Base-by-base conservation (phyloP, 164 flowering plant genomes). In the Vitis cinerea region DNA sequence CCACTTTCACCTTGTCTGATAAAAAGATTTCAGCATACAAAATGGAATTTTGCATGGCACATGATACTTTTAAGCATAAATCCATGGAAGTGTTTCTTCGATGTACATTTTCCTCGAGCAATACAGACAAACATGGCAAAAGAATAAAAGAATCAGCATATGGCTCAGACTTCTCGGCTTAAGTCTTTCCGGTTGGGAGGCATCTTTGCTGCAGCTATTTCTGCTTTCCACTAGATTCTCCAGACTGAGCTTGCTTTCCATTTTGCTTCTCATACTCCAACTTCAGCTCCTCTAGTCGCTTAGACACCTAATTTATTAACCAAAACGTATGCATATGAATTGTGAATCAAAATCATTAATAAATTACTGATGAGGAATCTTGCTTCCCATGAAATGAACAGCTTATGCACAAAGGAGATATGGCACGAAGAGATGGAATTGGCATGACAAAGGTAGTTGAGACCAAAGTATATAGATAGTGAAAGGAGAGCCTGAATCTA, bases 201-300 rank as follows among this genome's bases (percentile, higher is more conserved):
- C 31, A 29, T 73, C 56, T 59, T 69, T 50, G 67, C 4, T 54
- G 66, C 54, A n/a, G 54, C 64, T 70, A 71, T 63, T 76, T 77
- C 71, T 71, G 78, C 65, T 80, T 68, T 49, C 17, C 76, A 16
- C 9, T 17, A 64, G 50, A 6, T 44, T 72, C 73, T 9, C 37
- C 54, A 59, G 80, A 55, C 61, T 67, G 75, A 11, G 65, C 47
- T 29, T 19, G 29, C 63, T 84, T 86, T 60, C 69, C 81, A 54
- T 76, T 64, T 73, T 70, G 77, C 77, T 80, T 80, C 70, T 83
- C 86, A 59, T 88, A 85, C 59, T 81, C 86, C 15, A 64, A 60
- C 75, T 67, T 82, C 53, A 81, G 60, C 63, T 82, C 88, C 59
- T 81, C 86, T 81, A 88, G 74, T 1, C 76, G 79, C 78, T 63